Conservation (phyloP, 768 basidiomycete genomes). For the Cyclocybe cylindracea region DNA sequence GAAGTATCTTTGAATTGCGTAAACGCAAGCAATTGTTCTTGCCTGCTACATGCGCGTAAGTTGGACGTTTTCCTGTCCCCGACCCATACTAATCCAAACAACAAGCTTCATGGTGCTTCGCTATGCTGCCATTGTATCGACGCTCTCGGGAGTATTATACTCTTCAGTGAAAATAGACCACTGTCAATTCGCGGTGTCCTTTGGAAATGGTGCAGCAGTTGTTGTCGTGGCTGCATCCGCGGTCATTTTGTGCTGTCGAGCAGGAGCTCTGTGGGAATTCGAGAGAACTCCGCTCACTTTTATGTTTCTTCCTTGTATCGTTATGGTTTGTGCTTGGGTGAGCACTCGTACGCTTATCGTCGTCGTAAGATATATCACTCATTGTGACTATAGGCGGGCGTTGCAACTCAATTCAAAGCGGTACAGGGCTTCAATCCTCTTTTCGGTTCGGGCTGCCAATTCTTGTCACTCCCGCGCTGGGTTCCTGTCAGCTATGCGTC, state of each 20-base stretch:
- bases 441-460: slow-evolving; percentile 35
- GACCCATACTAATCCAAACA: not conserved
- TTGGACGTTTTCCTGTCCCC: not conserved
- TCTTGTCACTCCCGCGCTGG: slow-evolving; percentile 30
- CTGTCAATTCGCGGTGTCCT: slow-evolving; percentile 30
- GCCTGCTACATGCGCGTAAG: slow-evolving; percentile 32
- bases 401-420: slow-evolving; percentile 28
- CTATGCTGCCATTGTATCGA: slow-evolving; percentile 31
- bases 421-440: slow-evolving; percentile 23
- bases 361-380: not conserved
- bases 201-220: slow-evolving; percentile 28
- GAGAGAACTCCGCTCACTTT: slow-evolving; percentile 23
- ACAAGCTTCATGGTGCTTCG: slow-evolving; percentile 30
- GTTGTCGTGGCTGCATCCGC: slow-evolving; percentile 31
- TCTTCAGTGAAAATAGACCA: slow-evolving; percentile 25
- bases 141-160: slow-evolving; percentile 27
- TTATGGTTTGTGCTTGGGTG: slow-evolving; percentile 34
- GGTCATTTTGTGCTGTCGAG: slow-evolving; percentile 32
- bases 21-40: slow-evolving; percentile 24
- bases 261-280: slow-evolving; percentile 33
- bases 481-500: slow-evolving; percentile 33
- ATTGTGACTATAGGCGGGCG: slow-evolving; percentile 23
- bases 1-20: slow-evolving; percentile 24
- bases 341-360: not conserved
- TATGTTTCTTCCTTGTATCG: slow-evolving; percentile 21